These are phyloP conservation scores for Lepidium africanum DNA, from an alignment of 345 rosid species.

Conservation along the genomic window DNA sequence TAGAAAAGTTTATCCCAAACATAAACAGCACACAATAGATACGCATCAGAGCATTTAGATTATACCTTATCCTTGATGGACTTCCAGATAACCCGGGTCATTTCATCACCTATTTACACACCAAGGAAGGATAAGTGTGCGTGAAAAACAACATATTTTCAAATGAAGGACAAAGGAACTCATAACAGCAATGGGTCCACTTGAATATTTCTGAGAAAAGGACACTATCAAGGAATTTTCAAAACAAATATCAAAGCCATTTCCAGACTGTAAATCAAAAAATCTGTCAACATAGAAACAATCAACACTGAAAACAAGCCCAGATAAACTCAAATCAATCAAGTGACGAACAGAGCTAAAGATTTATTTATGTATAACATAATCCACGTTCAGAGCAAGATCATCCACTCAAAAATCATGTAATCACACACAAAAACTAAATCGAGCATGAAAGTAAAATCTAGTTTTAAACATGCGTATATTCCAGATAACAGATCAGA, in stretches of 20 bases:
- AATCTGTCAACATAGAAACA: background rate
- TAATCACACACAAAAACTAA: background rate
- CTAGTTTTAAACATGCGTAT: background rate
- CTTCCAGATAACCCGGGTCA: slow-evolving; percentile 92
- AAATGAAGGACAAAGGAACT: background rate
- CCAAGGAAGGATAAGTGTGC: background rate
- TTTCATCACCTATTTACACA: slow-evolving; percentile 77
- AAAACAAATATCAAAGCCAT: background rate
- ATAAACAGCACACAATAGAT: background rate
- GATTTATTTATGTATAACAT: background rate
- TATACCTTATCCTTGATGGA: slow-evolving; percentile 91
- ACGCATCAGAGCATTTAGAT: background rate
- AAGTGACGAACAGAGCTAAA: background rate
- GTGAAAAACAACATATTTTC: background rate
- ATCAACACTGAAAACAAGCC: background rate
- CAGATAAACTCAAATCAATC: background rate
- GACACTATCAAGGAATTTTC: background rate
- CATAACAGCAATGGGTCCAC: background rate
- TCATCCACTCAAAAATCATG: background rate
- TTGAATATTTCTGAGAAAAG: background rate
- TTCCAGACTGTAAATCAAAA: background rate
- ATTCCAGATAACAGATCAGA: slow-evolving; percentile 5
- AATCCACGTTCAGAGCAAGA: background rate
- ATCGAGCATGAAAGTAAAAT: background rate
- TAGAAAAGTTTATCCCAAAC: background rate